Evolutionary conservation across 179 eudicot species (phyloP).

Genomic region (Spinacia oleracea): DNA sequence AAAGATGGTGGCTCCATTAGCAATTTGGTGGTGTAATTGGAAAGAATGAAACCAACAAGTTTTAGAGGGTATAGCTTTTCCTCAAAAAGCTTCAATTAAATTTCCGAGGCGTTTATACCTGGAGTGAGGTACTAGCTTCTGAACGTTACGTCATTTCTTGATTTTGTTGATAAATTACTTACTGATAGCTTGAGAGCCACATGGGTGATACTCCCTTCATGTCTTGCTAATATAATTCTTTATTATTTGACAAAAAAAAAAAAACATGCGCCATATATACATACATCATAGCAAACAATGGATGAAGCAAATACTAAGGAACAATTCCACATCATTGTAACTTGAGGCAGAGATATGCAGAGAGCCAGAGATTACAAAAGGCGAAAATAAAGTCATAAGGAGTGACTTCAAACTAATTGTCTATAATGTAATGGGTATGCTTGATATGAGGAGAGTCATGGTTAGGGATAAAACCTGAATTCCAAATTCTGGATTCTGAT

Average conservation of each 20-base stretch:
- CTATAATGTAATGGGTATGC: background rate
- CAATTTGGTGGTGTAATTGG: too few species aligned
- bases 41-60: too few species aligned
- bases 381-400: background rate
- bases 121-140: background rate
- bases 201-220: background rate
- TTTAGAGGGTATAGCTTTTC: too few species aligned
- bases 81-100: background rate
- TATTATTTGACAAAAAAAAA: too few species aligned
- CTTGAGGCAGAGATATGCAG: background rate
- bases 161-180: background rate
- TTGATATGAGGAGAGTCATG: background rate
- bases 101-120: background rate
- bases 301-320: background rate
- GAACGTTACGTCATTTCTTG: background rate
- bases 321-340: background rate
- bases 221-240: background rate
- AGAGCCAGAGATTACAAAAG: background rate
- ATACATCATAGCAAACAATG: background rate
- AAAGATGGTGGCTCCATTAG: too few species aligned
- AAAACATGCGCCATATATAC: background rate
- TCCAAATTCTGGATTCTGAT: conserved; percentile 88
- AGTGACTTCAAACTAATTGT: background rate
- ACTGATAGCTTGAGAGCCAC: background rate
- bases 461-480: conserved; percentile 52